phyloP scores from a whole-genome alignment of 805 yeast species.

The Metschnikowia lunata region DNA sequence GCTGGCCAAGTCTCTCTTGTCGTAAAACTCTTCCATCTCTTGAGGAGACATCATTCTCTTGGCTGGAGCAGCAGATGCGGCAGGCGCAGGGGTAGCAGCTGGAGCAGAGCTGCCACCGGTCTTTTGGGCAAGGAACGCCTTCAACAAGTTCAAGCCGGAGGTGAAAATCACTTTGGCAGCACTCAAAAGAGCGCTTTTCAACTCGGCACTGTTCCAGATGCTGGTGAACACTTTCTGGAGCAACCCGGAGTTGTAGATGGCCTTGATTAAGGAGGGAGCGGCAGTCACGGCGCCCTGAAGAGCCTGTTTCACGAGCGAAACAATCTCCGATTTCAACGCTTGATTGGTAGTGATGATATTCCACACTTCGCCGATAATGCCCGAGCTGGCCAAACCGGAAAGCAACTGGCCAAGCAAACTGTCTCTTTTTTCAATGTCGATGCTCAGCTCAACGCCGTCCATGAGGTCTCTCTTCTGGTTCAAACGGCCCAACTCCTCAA shows the following conservation, averaged over 20 bases:
- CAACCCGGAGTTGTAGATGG: constrained; percentile 40
- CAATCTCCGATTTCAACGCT: constrained; percentile 24
- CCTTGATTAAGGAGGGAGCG: constrained; percentile 39
- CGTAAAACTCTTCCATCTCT: constrained; percentile 24
- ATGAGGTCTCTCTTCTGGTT: constrained; percentile 34
- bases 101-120: constrained; percentile 12
- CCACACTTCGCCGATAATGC: constrained; percentile 35
- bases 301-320: constrained; percentile 27
- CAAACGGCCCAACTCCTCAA: constrained; percentile 30
- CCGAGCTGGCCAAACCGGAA: constrained; percentile 34
- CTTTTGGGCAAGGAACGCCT: constrained; percentile 16
- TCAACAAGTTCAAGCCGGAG: constrained; percentile 29
- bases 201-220: constrained; percentile 29
- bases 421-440: constrained; percentile 32
- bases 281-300: constrained; percentile 31
- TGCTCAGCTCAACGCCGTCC: constrained; percentile 25
- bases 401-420: constrained; percentile 32
- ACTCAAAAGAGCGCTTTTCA: constrained; percentile 30
- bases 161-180: constrained; percentile 32
- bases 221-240: constrained; percentile 28
- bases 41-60: constrained; percentile 8
- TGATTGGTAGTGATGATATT: constrained; percentile 30
- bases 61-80: constrained; percentile 11
- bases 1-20: constrained; percentile 33
- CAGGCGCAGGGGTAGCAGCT: constrained; percentile 16